Base-by-base conservation (phyloP, 352 stramenopile genomes). In the Elongisporangium senticosum region DNA sequence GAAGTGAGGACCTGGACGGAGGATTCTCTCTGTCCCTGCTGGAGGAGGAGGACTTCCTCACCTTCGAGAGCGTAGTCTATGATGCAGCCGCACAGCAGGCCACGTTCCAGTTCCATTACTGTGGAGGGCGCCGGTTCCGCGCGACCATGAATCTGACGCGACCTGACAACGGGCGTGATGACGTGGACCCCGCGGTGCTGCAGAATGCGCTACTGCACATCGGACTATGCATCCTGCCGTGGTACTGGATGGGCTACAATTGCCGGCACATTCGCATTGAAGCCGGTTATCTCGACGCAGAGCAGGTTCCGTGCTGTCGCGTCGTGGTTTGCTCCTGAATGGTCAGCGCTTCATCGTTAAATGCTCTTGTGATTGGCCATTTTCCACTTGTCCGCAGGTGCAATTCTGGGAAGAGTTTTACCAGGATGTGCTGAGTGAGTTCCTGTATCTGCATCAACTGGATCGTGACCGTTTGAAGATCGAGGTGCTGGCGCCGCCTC, bases 211-310 rank as follows among this genome's bases (percentile, higher is more conserved):
- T 77, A 48, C n/a, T 74, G 49, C 66, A 77, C 50, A 67, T 74
- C 47, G 69, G 66, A 0, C 66, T 77, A 7, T 72, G 69, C 48
- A 63, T 77, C 24, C 48, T 74, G 54, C 69, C 69, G 20, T 77
- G 66, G 69, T 77, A 69, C 53, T 77, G 69, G 69, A 77, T 72
- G 69, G 63, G 66, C 28, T 77, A 69, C 58, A 74, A 65, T 58
- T 74, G 69, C 69, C 67, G 63, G 20, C 50, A 74, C 49, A 69
- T 77, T 23, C 59, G 63, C n/a, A 61, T 77, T 19, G 61, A 72
- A 37, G 69, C 69, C 21, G 69, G 65, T 28, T 74, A 70, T 61
- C 63, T 77, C 21, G 58, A 62, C 17, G 52, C 67, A 15, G 63
- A 72, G 19, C 59, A 77, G 63, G 48, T 57, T 22, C 19, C 7